A percentile compares a stretch with the other conserved stretches of the same genome.
Conservation (phyloP, 345 rosid species). For the Rubroshorea leprosula region DNA sequence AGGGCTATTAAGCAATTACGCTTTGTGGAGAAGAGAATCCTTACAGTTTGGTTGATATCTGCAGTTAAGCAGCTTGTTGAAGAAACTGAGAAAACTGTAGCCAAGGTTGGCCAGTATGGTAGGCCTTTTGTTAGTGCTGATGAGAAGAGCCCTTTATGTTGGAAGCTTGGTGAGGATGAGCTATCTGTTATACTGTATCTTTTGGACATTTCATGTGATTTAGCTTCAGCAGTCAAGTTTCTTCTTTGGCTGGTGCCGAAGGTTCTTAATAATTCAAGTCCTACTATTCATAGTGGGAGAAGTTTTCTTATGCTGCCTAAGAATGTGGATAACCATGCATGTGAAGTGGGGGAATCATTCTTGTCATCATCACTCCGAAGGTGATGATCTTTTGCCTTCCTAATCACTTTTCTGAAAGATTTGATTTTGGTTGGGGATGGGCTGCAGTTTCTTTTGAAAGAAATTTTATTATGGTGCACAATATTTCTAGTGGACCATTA, state of each 20-base stretch:
- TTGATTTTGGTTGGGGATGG: too few species aligned
- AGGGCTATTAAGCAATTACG: slow-evolving; percentile 67
- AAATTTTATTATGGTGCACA: background rate
- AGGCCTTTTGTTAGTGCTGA: slow-evolving; percentile 54
- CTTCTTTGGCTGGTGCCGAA: slow-evolving; percentile 91
- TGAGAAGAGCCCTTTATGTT: slow-evolving; percentile 47
- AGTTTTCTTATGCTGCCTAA: slow-evolving; percentile 43
- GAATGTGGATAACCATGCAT: slow-evolving; percentile 61
- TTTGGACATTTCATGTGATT: slow-evolving; percentile 73
- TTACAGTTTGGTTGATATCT: slow-evolving; percentile 72
- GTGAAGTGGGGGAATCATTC: slow-evolving; percentile 80
- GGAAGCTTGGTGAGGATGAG: slow-evolving; percentile 96
- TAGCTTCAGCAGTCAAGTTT: slow-evolving; percentile 67
- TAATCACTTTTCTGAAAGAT: background rate
- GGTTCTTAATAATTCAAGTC: slow-evolving; percentile 50
- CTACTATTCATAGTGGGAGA: slow-evolving; percentile 70
- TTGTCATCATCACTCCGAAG: slow-evolving; percentile 76
- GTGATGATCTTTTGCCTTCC: slow-evolving; percentile 23
- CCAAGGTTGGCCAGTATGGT: slow-evolving; percentile 52
- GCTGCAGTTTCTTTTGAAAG: too few species aligned
- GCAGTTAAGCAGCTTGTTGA: slow-evolving; percentile 72
- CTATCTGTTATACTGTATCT: slow-evolving; percentile 65
- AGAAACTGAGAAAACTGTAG: slow-evolving; percentile 57
- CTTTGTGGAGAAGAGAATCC: slow-evolving; percentile 65
- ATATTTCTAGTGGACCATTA: background rate